Conservation (phyloP, 2,329 filamentous ascomycete species). For the Aspergillus tubingensis region DNA sequence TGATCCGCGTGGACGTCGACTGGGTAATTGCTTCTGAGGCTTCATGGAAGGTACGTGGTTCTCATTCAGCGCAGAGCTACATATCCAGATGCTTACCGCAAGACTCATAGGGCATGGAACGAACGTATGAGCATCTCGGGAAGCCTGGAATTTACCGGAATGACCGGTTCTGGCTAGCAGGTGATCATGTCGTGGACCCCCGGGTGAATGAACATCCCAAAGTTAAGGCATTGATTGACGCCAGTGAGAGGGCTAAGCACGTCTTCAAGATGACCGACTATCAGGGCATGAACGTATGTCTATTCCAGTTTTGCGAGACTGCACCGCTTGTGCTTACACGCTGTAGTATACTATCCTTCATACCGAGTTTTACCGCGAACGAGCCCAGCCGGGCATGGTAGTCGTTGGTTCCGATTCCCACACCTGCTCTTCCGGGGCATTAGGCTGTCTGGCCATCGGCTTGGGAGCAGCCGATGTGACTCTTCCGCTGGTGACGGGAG, state of each 20-base stretch:
- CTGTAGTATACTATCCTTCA: constrained; percentile 47
- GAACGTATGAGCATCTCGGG: constrained; percentile 44
- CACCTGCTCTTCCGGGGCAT: constrained; percentile 48
- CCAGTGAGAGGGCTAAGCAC: constrained; percentile 39
- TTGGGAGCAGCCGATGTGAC: constrained; percentile 51
- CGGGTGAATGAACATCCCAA: constrained; percentile 40
- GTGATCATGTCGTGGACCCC: constrained; percentile 53
- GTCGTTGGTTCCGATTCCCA: constrained; percentile 51
- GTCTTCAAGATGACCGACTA: constrained; percentile 50
- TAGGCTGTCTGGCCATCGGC: constrained; percentile 48
- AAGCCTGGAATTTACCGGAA: constrained; percentile 51
- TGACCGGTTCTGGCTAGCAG: constrained; percentile 54
- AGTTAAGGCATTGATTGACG: constrained; percentile 40
- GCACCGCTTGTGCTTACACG: background rate
- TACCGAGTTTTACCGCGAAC: constrained; percentile 49
- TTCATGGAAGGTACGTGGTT: constrained; percentile 38
- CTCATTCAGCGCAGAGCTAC: background rate
- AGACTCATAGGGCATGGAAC: constrained; percentile 40
- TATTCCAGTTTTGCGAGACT: background rate
- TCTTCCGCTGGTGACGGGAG: constrained; percentile 48
- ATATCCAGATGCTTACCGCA: background rate
- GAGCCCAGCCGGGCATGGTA: constrained; percentile 49
- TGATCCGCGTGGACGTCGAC: constrained; percentile 48
- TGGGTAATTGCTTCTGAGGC: constrained; percentile 52
- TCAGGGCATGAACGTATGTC: constrained; percentile 40